Base-by-base conservation (phyloP, 176 grass and related monocot species). In the Bonia amplexicaulis region DNA sequence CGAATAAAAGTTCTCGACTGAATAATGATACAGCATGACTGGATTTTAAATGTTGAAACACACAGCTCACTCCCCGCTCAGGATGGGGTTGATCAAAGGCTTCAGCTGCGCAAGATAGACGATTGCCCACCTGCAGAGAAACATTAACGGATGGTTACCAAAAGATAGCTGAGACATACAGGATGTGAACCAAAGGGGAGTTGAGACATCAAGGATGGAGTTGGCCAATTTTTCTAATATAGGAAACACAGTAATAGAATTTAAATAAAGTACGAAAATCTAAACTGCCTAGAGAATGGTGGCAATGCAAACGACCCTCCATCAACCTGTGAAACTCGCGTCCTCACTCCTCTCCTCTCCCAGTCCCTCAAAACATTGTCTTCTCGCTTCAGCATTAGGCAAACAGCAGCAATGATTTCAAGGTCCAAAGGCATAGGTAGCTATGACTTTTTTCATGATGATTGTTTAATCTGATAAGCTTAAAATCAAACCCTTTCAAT, bases 11-110 rank as follows among this genome's bases (percentile, higher is more conserved):
- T 82, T 58, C 74, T 71, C 54, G 61, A 88, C 78, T 31, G 59
- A 81, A 82, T 69, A 77, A 82, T 79, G 66, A 51, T 82, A 88
- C 82, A 86, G 33, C 15, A 66, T 76, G 12, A n/a, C 41, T 14
- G 22, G 37, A 64, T 33, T 75, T 86, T 60, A 73, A 78, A 29
- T 41, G 80, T 16, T 23, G 19, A 6, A 39, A 22, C 55, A 27
- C 16, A 39, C 7, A 52, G 83, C 17, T 98, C 84, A 98, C 88
- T 98, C 93, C 26, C 91, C 96, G n/a, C 89, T 98, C 12, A 93
- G 77, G 49, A 98, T 93, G n/a, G 96, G 93, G 71, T 93, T 92
- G 85, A 98, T 95, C 85, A 98, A 79, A 71, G 96, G 96, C 46
- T 48, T 48, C 12, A 48, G 73, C 85, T 97, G 95, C 1, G 95